Evolutionary conservation across 768 basidiomycete species (phyloP).

Genomic region (Kwoniella heveanensis): DNA sequence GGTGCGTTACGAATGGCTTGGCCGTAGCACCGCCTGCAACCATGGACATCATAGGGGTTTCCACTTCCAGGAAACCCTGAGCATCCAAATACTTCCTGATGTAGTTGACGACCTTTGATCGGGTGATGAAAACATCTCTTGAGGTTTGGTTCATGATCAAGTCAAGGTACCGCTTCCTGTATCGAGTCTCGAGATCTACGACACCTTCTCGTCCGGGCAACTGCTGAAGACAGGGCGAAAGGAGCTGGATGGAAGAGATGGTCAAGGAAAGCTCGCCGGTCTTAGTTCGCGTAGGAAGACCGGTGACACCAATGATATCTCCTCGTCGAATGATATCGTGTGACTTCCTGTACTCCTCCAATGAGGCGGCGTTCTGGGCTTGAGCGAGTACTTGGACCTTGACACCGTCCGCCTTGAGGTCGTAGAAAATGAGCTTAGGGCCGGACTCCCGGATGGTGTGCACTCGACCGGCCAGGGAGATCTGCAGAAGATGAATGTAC

Average conservation of each 20-base stretch:
- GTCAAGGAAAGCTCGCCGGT: constrained; percentile 92
- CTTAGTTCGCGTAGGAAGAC: constrained; percentile 86
- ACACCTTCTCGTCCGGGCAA: constrained; percentile 81
- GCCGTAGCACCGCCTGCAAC: constrained; percentile 96
- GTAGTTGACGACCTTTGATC: constrained; percentile 88
- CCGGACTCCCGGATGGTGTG: constrained; percentile 84
- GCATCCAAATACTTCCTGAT: constrained; percentile 84
- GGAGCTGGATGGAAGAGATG: constrained; percentile 76
- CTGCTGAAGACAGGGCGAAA: constrained; percentile 94
- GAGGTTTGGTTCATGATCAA: constrained; percentile 90
- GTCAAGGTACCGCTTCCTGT: constrained; percentile 98
- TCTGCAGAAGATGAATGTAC: constrained; percentile 25
- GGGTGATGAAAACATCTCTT: constrained; percentile 84
- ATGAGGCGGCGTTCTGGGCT: constrained; percentile 62
- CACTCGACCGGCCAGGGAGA: constrained; percentile 80
- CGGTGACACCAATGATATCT: constrained; percentile 91
- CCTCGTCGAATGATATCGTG: constrained; percentile 92
- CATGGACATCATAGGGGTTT: constrained; percentile 97
- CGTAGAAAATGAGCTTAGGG: constrained; percentile 88
- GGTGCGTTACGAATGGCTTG: constrained; percentile 97
- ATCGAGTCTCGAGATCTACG: constrained; percentile 95
- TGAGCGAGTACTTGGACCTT: constrained; percentile 96
- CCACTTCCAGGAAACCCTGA: constrained; percentile 95
- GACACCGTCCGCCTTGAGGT: constrained; percentile 84
- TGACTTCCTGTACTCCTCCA: constrained; percentile 64